Evolutionary conservation across 331 rosid genomes (phyloP).

Genomic region (Cydonia oblonga): DNA sequence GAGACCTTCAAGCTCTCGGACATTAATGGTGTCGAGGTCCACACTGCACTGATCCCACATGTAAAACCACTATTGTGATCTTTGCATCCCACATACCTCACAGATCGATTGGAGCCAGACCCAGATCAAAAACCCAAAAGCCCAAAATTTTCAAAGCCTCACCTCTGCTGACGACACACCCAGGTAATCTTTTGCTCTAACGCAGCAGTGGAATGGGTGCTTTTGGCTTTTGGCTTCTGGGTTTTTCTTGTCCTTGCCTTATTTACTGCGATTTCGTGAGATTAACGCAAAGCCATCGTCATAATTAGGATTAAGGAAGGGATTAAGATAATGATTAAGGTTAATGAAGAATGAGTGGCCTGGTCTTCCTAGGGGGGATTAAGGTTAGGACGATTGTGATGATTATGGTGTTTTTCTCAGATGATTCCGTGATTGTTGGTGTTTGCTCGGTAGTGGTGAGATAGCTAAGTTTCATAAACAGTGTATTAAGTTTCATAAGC

Average conservation of each 20-base stretch:
- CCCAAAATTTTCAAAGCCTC: background rate
- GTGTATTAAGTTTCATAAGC: too few relatives aligned
- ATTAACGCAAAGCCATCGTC: background rate
- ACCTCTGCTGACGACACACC: background rate
- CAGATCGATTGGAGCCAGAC: background rate
- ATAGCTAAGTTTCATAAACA: background rate
- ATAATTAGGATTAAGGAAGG: background rate
- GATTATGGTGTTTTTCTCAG: slow-evolving; percentile 5
- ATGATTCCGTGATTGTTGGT: slow-evolving; percentile 18
- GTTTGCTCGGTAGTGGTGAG: slow-evolving; percentile 3
- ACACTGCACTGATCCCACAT: too few relatives aligned
- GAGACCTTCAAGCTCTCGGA: too few relatives aligned
- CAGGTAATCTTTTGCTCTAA: background rate
- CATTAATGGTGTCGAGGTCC: too few relatives aligned
- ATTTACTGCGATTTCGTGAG: background rate
- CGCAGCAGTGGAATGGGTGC: background rate
- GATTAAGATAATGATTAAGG: background rate
- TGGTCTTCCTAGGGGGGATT: background rate
- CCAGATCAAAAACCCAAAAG: slow-evolving; percentile 3
- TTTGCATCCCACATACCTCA: background rate
- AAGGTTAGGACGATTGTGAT: background rate
- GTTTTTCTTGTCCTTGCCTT: background rate
- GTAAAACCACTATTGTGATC: too few relatives aligned
- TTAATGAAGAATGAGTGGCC: background rate
- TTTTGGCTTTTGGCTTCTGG: background rate